Conservation (phyloP, 2,329 filamentous ascomycete species). For the Ascochyta koolunga region DNA sequence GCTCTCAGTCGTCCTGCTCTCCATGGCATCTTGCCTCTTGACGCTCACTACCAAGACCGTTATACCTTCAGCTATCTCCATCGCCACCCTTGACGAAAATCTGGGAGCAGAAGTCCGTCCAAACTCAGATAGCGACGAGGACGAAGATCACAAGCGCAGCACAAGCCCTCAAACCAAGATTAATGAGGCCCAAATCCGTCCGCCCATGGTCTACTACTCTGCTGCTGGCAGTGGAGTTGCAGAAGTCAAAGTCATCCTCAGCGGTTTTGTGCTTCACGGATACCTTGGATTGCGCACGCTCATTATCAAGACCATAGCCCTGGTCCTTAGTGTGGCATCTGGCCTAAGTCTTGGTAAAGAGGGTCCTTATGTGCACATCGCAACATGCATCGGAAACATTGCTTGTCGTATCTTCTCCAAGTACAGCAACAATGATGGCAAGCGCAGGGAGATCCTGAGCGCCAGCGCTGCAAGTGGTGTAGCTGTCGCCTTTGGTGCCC, state of each 20-base stretch:
- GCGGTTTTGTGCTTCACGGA: constrained; percentile 94
- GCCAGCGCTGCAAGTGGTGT: constrained; percentile 91
- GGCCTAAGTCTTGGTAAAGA: constrained; percentile 95
- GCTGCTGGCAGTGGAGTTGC: constrained; percentile 95
- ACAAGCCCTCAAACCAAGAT: constrained; percentile 51
- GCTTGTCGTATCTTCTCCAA: constrained; percentile 91
- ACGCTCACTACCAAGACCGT: constrained; percentile 92
- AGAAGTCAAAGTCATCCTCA: constrained; percentile 97
- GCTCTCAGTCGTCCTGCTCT: constrained; percentile 70
- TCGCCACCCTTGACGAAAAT: constrained; percentile 92
- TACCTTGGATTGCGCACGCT: constrained; percentile 90
- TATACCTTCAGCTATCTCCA: constrained; percentile 84
- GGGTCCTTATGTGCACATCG: constrained; percentile 94
- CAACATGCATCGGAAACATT: constrained; percentile 93
- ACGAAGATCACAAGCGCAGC: constrained; percentile 49
- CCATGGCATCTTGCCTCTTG: constrained; percentile 75
- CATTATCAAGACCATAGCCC: constrained; percentile 78
- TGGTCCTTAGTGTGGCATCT: constrained; percentile 89
- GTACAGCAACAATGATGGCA: constrained; percentile 92
- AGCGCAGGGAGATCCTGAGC: constrained; percentile 90
- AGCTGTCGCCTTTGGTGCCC: constrained; percentile 91
- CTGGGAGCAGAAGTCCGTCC: constrained; percentile 66
- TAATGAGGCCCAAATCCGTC: constrained; percentile 50
- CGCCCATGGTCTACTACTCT: constrained; percentile 92
- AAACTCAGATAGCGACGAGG: constrained; percentile 53